A percentile compares a stretch with the other conserved stretches of the same genome.
phyloP scores from a whole-genome alignment of 345 rosid species.

The Eucalyptus regnans region DNA sequence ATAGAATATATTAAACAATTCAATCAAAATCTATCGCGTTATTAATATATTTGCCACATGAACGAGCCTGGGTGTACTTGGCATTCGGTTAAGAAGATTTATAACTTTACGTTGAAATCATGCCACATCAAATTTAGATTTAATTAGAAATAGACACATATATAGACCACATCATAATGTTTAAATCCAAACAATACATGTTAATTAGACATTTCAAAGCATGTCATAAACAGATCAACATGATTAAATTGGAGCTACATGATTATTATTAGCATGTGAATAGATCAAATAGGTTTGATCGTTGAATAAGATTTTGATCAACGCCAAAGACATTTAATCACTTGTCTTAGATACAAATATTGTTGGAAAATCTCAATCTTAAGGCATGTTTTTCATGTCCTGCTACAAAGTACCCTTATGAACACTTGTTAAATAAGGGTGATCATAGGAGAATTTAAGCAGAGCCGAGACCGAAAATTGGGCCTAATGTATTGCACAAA shows the following conservation, averaged over 20 bases:
- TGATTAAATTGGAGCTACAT: not conserved
- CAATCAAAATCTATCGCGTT: too few species aligned
- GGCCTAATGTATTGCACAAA: not conserved
- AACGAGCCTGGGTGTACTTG: not conserved
- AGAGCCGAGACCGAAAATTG: not conserved
- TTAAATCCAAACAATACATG: not conserved
- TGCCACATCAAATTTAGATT: not conserved
- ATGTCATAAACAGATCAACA: not conserved
- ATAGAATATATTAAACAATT: not conserved
- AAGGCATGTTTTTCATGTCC: not conserved
- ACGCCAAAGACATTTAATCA: not conserved
- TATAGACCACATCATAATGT: not conserved
- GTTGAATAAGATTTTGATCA: not conserved
- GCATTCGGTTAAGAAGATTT: not conserved
- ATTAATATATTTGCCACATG: too few species aligned
- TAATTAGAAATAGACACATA: not conserved
- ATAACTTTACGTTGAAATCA: too few species aligned
- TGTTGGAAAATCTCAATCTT: not conserved
- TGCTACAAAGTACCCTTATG: not conserved
- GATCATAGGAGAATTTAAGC: not conserved
- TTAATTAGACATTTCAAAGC: not conserved
- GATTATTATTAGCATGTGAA: not conserved
- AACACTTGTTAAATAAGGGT: not conserved
- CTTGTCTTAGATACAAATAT: not conserved
- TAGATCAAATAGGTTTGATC: not conserved